Conservation (phyloP, 1,284 basidiomycete genomes). For the Ganoderma leucocontextum region DNA sequence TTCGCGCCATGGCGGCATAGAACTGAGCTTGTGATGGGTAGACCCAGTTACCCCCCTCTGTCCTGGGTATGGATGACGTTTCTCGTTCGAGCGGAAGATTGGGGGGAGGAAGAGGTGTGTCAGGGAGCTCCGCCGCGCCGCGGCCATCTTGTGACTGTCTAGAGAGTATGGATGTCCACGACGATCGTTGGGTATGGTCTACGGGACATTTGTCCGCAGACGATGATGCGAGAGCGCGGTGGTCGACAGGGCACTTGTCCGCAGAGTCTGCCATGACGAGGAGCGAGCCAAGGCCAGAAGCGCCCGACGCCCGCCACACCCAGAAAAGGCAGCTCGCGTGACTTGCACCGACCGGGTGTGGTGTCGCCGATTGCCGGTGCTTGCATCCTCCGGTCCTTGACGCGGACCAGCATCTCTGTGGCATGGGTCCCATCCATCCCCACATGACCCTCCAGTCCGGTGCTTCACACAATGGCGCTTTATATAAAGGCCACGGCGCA, state of each 20-base stretch:
- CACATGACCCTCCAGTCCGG: not conserved
- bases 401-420: no score
- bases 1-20: constrained; percentile 94
- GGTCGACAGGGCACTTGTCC: constrained; percentile 73
- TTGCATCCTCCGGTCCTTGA: no score
- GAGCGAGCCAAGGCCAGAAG: not conserved
- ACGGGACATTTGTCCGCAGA: constrained; percentile 58
- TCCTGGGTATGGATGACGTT: constrained; percentile 89
- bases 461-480: not conserved
- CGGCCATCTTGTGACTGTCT: constrained; percentile 36
- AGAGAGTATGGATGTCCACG: constrained; percentile 58
- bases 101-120: constrained; percentile 37
- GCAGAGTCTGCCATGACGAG: constrained; percentile 34
- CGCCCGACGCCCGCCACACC: not conserved
- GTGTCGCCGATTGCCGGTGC: not conserved
- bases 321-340: constrained; percentile 6
- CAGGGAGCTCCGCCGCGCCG: constrained; percentile 30
- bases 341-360: not conserved
- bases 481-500: not conserved
- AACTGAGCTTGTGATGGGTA: constrained; percentile 99
- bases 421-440: not conserved
- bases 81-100: constrained; percentile 75
- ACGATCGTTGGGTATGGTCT: constrained; percentile 58
- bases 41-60: constrained; percentile 84
- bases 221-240: constrained; percentile 34